A percentile compares a stretch with the other conserved stretches of the same genome.
phyloP scores from a whole-genome alignment of 257 asterid genomes.

The Cordia subcordata region DNA sequence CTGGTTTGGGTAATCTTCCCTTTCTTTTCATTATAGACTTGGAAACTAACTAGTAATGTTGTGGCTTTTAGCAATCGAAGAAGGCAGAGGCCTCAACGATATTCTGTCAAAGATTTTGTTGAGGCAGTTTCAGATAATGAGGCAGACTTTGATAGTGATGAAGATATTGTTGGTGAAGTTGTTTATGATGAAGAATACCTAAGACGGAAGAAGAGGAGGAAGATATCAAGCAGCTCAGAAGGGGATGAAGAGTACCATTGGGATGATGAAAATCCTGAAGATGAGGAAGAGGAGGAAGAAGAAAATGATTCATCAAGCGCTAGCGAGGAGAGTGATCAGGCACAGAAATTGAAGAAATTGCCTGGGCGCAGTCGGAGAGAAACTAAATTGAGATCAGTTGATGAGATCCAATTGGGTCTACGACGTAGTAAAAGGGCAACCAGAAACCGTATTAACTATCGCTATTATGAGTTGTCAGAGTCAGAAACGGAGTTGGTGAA shows the following conservation, averaged over 20 bases:
- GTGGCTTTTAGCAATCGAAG: conserved; percentile 52
- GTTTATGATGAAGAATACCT: conserved; percentile 86
- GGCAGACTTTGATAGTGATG: conserved; percentile 81
- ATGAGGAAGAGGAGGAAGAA: conserved; percentile 87
- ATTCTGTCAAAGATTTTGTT: conserved; percentile 58
- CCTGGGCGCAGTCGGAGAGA: conserved; percentile 69
- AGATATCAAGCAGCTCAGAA: conserved; percentile 79
- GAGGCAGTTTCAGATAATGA: conserved; percentile 73
- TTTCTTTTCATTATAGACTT: not conserved
- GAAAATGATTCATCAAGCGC: conserved; percentile 48
- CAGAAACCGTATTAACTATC: conserved; percentile 65
- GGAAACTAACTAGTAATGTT: conserved; percentile 5
- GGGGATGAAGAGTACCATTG: conserved; percentile 79
- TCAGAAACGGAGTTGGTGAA: conserved; percentile 57
- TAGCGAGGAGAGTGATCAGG: conserved; percentile 63
- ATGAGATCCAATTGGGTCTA: conserved; percentile 58
- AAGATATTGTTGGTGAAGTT: conserved; percentile 92
- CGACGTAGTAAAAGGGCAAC: conserved; percentile 91
- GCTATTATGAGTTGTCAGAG: conserved; percentile 72
- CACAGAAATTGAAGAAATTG: conserved; percentile 35
- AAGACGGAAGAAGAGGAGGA: conserved; percentile 55
- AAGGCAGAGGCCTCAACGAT: conserved; percentile 85
- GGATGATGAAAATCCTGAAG: conserved; percentile 74
- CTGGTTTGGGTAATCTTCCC: not conserved
- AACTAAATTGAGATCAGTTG: conserved; percentile 60